These are phyloP conservation scores for Tetracladium marchalianum DNA, from an alignment of 495 filamentous ascomycete species.

Conservation along the genomic window DNA sequence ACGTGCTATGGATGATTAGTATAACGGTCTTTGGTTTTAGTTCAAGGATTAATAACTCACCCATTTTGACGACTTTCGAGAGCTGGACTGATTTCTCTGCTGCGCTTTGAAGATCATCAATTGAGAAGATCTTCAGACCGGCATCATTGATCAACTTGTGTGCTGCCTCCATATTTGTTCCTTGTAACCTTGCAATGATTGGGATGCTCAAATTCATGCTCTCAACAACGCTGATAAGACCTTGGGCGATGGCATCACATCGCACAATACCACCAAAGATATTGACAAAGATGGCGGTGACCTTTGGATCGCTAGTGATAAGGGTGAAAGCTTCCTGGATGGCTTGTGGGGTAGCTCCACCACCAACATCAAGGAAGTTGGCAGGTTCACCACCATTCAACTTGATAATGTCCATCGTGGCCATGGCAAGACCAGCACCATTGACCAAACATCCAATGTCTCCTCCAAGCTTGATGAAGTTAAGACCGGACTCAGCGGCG, in stretches of 20 bases:
- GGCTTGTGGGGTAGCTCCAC: conserved; percentile 90
- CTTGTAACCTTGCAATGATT: conserved; percentile 92
- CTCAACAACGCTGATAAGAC: conserved; percentile 87
- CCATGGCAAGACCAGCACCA: conserved; percentile 97
- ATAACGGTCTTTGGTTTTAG: neutral
- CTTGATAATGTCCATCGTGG: conserved; percentile 99
- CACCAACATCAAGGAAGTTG: conserved; percentile 98
- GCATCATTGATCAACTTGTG: conserved; percentile 95
- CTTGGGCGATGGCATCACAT: conserved; percentile 95
- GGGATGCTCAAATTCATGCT: conserved; percentile 91
- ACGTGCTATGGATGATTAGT: conserved; percentile 31
- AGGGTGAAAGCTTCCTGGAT: conserved; percentile 97
- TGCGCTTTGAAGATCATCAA: conserved; percentile 93
- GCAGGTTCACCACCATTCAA: conserved; percentile 92
- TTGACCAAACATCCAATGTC: conserved; percentile 99
- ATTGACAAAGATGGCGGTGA: conserved; percentile 98
- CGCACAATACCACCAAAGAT: conserved; percentile 99
- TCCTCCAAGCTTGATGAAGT: conserved; percentile 99
- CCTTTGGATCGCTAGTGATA: conserved; percentile 96
- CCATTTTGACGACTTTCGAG: conserved; percentile 98
- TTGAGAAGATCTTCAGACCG: conserved; percentile 98
- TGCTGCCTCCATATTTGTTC: conserved; percentile 96
- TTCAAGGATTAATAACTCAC: conserved; percentile 33
- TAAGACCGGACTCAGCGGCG: conserved; percentile 84
- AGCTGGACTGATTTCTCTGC: conserved; percentile 98